Evolutionary conservation across 306 rosid genomes (phyloP).

Genomic region (Rubus idaeus): DNA sequence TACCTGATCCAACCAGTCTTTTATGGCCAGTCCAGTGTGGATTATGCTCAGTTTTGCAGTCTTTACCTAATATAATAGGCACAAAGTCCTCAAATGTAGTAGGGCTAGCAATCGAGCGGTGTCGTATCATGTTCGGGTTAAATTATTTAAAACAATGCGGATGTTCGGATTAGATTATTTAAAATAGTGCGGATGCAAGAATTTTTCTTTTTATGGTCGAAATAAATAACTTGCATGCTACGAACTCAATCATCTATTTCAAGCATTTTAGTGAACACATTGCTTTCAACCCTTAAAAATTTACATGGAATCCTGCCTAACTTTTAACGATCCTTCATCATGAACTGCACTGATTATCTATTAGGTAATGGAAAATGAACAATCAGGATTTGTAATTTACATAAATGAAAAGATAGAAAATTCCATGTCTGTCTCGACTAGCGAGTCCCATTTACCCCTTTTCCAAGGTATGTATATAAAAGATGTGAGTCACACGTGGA

Average conservation of each 20-base stretch:
- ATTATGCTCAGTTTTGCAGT: conserved; percentile 6
- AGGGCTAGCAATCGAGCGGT: neutral
- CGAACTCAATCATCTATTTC: too few species aligned
- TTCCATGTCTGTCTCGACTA: conserved; percentile 23
- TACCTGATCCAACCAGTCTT: conserved; percentile 12
- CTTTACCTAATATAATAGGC: neutral
- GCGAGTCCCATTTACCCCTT: conserved; percentile 22
- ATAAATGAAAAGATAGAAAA: conserved; percentile 9
- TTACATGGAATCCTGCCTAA: too few species aligned
- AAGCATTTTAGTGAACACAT: too few species aligned
- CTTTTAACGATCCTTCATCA: too few species aligned
- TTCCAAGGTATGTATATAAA: conserved; percentile 32
- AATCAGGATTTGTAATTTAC: neutral
- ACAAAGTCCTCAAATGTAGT: neutral
- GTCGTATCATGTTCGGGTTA: neutral
- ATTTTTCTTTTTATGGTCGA: neutral
- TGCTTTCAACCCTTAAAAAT: too few species aligned
- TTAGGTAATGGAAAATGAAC: conserved; percentile 11
- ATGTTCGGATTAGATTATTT: too few species aligned
- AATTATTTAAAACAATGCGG: neutral
- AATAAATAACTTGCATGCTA: neutral
- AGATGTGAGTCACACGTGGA: conserved; percentile 54
- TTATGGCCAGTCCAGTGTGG: neutral
- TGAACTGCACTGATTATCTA: neutral
- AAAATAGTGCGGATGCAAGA: neutral